These are phyloP conservation scores for Ceriops tagal DNA, from an alignment of 345 rosid species.

Conservation along the genomic window DNA sequence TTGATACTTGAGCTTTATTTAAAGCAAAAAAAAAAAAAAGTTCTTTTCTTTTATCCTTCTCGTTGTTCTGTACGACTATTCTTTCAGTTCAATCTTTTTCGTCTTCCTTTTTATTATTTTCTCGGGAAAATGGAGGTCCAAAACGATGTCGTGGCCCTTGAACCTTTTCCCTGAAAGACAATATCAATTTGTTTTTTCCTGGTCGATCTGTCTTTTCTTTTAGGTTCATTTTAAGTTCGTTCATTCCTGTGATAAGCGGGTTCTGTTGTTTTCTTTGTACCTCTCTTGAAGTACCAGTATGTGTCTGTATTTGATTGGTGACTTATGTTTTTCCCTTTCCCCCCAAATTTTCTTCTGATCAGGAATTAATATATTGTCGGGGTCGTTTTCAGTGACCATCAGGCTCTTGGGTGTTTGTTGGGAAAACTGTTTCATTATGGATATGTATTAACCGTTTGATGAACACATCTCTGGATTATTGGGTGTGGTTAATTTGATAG, in stretches of 20 bases:
- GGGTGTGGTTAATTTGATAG: slow-evolving; percentile 5
- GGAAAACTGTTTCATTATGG: slow-evolving; percentile 11
- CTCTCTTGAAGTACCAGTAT: too few species aligned
- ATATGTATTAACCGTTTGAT: neutral
- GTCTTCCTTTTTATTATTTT: neutral
- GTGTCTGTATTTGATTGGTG: too few species aligned
- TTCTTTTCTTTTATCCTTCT: slow-evolving; percentile 6
- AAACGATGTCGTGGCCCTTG: slow-evolving; percentile 12
- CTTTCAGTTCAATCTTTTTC: neutral
- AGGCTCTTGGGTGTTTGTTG: neutral
- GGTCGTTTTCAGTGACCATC: neutral
- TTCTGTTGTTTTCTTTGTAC: too few species aligned
- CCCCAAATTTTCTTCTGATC: too few species aligned
- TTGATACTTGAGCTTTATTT: slow-evolving; percentile 10
- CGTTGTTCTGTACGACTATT: neutral
- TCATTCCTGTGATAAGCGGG: too few species aligned
- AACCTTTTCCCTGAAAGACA: neutral
- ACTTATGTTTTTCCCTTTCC: neutral
- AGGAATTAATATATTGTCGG: neutral
- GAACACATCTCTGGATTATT: slow-evolving; percentile 32
- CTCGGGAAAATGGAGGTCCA: slow-evolving; percentile 18
- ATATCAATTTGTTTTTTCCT: neutral
- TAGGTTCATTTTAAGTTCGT: neutral
- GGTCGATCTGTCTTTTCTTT: neutral
- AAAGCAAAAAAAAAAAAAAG: slow-evolving; percentile 1